A percentile compares a stretch with the other conserved stretches of the same genome.
Conservation (phyloP, 495 filamentous ascomycete genomes). For the Xylaria bambusicola region DNA sequence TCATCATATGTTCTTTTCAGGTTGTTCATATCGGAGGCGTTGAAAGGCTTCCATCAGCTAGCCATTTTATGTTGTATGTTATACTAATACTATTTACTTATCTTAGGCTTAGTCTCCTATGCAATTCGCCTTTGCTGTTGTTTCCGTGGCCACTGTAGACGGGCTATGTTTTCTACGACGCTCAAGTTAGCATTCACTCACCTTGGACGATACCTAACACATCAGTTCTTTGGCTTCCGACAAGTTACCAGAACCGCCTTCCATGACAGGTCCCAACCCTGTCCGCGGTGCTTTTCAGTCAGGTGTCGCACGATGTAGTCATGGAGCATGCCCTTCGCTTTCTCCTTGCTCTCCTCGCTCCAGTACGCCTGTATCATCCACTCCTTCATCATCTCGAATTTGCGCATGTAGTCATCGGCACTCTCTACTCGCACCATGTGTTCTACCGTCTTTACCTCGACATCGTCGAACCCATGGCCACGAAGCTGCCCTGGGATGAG, state of each 20-base stretch:
- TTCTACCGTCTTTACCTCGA: slow-evolving; percentile 35
- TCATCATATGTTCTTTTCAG: too few relatives aligned
- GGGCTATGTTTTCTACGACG: too few relatives aligned
- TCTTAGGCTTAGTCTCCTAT: too few relatives aligned
- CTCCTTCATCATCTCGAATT: slow-evolving; percentile 39
- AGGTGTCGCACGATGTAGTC: slow-evolving; percentile 35
- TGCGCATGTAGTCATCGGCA: slow-evolving; percentile 32
- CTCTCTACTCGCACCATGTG: slow-evolving; percentile 30
- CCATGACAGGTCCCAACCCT: slow-evolving; percentile 42
- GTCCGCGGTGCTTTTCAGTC: slow-evolving; percentile 36
- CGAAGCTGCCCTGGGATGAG: slow-evolving; percentile 37
- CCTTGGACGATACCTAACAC: not conserved
- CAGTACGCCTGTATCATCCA: slow-evolving; percentile 39
- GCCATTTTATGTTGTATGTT: too few relatives aligned
- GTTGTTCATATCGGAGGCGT: too few relatives aligned
- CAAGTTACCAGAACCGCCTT: slow-evolving; percentile 35
- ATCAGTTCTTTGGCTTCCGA: slow-evolving; percentile 24
- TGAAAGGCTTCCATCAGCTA: too few relatives aligned
- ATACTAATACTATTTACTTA: too few relatives aligned
- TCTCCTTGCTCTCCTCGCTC: slow-evolving; percentile 41
- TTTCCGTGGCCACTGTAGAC: too few relatives aligned
- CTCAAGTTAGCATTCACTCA: too few relatives aligned
- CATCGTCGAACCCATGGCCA: slow-evolving; percentile 33
- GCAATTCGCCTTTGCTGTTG: too few relatives aligned
- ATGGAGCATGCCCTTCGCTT: slow-evolving; percentile 36